Conservation (phyloP, 192 early-diverging fungal genomes). For the Coemansia reversa region DNA sequence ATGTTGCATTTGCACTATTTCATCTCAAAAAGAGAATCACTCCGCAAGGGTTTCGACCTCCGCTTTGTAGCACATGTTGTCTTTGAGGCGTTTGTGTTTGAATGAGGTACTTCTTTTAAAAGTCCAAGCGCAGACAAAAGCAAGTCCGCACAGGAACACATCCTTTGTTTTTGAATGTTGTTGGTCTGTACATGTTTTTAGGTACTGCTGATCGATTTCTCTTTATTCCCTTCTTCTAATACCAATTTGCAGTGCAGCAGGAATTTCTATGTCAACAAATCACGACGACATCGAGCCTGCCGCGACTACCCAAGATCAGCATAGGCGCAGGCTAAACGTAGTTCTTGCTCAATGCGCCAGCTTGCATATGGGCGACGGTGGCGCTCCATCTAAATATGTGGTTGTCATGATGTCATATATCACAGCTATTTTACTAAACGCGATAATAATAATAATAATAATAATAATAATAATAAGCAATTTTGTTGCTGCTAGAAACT, state of each 20-base stretch:
- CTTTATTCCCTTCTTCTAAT: not conserved
- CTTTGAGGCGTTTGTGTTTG: not conserved
- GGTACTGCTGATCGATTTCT: not conserved
- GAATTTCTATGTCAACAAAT: not conserved
- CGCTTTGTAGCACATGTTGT: not conserved
- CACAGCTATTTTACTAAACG: not conserved
- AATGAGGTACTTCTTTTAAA: not conserved
- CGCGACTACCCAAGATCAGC: not conserved
- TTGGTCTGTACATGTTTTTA: not conserved
- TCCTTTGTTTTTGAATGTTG: not conserved
- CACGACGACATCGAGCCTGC: not conserved
- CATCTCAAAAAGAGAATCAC: not conserved
- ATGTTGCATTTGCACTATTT: not conserved
- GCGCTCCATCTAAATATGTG: not conserved
- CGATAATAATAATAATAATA: not conserved
- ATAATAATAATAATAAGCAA: not conserved
- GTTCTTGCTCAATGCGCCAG: not conserved
- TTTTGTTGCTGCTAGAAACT: not conserved
- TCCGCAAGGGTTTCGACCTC: constrained; percentile 3
- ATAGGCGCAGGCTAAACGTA: not conserved
- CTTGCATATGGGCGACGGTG: not conserved
- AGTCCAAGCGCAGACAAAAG: not conserved
- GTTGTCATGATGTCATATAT: not conserved
- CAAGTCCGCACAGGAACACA: not conserved
- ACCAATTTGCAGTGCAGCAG: not conserved